These are phyloP conservation scores for Hanseniaspora guilliermondii DNA, from an alignment of 805 yeast species.

Conservation along the genomic window DNA sequence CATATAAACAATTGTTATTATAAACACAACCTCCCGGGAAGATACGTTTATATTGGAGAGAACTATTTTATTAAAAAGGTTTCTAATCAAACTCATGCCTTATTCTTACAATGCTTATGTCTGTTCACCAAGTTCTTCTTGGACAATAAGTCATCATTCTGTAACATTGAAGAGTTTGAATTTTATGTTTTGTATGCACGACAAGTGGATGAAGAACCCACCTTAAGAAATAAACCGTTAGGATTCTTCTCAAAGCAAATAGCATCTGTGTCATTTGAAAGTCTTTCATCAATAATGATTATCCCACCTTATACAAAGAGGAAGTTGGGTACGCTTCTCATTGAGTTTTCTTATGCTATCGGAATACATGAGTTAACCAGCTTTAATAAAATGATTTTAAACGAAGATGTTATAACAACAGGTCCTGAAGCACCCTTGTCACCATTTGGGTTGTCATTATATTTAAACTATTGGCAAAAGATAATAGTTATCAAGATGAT, in stretches of 20 bases:
- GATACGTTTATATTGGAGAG: constrained; percentile 51
- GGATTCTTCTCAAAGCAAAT: constrained; percentile 89
- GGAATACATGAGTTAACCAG: constrained; percentile 28
- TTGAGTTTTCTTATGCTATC: constrained; percentile 70
- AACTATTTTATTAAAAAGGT: constrained; percentile 49
- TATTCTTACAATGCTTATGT: constrained; percentile 73
- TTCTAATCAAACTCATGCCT: constrained; percentile 47
- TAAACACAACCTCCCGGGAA: constrained; percentile 45
- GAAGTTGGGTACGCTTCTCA: constrained; percentile 64
- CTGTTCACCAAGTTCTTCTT: constrained; percentile 78
- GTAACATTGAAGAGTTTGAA: constrained; percentile 64
- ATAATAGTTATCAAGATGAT: constrained; percentile 35
- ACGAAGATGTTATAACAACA: constrained; percentile 49
- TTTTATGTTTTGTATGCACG: constrained; percentile 61
- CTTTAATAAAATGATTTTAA: constrained; percentile 13
- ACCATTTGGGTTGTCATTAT: constrained; percentile 63
- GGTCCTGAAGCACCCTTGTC: constrained; percentile 92
- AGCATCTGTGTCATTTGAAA: constrained; percentile 62
- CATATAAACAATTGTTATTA: constrained; percentile 42
- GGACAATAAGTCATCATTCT: constrained; percentile 80
- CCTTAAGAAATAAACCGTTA: constrained; percentile 41
- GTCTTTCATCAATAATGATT: constrained; percentile 78
- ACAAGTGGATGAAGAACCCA: constrained; percentile 13
- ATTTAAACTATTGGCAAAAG: constrained; percentile 63
- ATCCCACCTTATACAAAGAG: constrained; percentile 85